Evolutionary conservation across 139 green algal species (phyloP).

Genomic region (Chlamydomonas sphaeroides): DNA sequence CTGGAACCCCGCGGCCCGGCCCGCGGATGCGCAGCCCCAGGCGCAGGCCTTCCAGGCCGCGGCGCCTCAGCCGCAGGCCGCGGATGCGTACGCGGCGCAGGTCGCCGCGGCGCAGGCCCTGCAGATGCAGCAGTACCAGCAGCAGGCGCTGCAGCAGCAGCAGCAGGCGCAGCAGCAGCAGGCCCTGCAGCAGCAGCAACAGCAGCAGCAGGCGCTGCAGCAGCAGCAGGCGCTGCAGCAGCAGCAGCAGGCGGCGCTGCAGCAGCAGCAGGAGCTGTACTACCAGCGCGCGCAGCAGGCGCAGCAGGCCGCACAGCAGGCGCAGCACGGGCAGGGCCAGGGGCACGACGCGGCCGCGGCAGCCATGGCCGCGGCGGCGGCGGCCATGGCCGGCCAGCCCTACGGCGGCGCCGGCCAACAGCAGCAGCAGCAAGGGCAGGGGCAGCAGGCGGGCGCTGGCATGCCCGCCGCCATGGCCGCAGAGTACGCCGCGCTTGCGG

Average conservation of each 20-base stretch:
- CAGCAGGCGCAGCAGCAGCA: background rate
- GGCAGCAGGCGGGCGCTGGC: too few relatives aligned
- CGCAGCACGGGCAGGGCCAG: background rate
- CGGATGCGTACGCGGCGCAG: background rate
- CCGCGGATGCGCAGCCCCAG: too few relatives aligned
- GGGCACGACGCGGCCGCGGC: background rate
- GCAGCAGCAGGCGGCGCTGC: background rate
- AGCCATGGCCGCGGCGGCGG: conserved; percentile 10
- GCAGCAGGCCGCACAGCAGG: too few relatives aligned
- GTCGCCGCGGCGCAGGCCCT: background rate
- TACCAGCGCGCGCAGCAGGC: background rate
- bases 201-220: background rate
- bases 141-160: background rate
- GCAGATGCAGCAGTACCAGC: background rate
- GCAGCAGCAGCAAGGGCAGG: too few relatives aligned
- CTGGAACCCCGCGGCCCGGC: background rate
- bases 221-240: background rate
- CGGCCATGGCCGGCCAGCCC: conserved; percentile 9
- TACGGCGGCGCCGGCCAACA: background rate
- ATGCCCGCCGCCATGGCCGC: too few relatives aligned
- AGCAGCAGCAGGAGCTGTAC: background rate
- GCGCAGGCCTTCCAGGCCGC: too few relatives aligned
- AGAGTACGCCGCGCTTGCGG: conserved; percentile 11
- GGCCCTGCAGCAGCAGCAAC: background rate
- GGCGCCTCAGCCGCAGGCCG: background rate